Conservation (phyloP, 805 yeast genomes). For the Myxozyma neglecta region DNA sequence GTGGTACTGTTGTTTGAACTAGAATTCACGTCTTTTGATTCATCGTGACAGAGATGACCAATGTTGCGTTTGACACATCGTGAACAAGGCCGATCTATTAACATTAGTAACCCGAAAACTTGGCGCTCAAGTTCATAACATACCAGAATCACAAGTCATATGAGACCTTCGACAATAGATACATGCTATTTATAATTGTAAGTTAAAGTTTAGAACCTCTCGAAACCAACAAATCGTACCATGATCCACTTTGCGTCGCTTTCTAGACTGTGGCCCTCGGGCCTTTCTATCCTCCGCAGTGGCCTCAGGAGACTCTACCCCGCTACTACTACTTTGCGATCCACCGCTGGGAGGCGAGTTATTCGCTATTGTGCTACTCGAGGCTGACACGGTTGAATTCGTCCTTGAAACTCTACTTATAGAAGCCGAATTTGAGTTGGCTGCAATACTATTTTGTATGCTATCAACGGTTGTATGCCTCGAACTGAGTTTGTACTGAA, state of each 20-base stretch:
- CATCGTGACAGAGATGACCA: conserved; percentile 83
- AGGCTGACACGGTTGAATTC: neutral
- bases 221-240: conserved; percentile 9
- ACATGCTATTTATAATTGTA: conserved; percentile 55
- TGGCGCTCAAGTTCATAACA: neutral
- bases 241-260: conserved; percentile 27
- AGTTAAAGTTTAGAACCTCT: neutral
- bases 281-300: neutral
- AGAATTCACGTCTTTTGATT: conserved; percentile 33
- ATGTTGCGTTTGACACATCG: conserved; percentile 85
- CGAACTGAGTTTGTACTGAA: neutral
- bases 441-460: neutral
- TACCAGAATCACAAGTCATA: conserved; percentile 81
- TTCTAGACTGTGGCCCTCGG: neutral
- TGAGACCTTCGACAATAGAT: conserved; percentile 90
- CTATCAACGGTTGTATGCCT: neutral
- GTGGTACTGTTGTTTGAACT: neutral
- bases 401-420: neutral
- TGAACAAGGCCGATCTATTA: conserved; percentile 61
- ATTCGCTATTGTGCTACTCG: neutral
- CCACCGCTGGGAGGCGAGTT: conserved; percentile 1
- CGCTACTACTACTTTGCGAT: conserved; percentile 7
- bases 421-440: too few relatives aligned
- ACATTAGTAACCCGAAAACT: conserved; percentile 3
- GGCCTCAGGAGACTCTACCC: conserved; percentile 6